Percentiles rank a stretch among this genome's conserved stretches.
These are phyloP conservation scores for Amniculicola lignicola DNA, from an alignment of 495 filamentous ascomycete genomes.

Conservation along the genomic window DNA sequence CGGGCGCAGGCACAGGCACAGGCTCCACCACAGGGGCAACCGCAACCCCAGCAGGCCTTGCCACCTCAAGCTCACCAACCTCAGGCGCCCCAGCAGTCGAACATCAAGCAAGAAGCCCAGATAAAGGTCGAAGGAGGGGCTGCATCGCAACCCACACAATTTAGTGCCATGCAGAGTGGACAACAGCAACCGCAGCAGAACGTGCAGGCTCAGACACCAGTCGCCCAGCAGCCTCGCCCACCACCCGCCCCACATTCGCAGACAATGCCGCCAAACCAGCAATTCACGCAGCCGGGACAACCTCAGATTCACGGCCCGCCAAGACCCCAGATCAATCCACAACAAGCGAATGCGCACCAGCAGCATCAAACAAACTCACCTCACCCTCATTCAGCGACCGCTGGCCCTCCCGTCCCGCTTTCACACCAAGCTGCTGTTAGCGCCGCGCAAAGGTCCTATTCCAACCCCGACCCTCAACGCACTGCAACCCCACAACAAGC, in stretches of 20 bases:
- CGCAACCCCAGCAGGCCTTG: neutral
- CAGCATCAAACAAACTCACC: conserved; percentile 42
- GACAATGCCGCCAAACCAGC: conserved; percentile 10
- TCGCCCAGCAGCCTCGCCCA: conserved; percentile 9
- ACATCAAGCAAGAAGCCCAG: neutral
- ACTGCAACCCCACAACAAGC: conserved; percentile 32
- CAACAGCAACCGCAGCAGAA: conserved; percentile 1
- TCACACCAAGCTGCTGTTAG: conserved; percentile 62
- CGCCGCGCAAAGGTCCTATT: conserved; percentile 58
- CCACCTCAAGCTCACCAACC: conserved; percentile 7
- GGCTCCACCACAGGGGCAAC: conserved; percentile 8
- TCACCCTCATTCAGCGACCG: conserved; percentile 35
- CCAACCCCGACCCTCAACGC: conserved; percentile 39
- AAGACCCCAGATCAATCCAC: conserved; percentile 34
- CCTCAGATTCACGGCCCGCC: conserved; percentile 23
- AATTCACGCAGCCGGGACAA: conserved; percentile 16
- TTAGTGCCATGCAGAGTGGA: too few relatives aligned
- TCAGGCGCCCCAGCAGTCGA: conserved; percentile 4
- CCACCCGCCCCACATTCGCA: conserved; percentile 21
- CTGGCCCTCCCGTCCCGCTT: conserved; percentile 55
- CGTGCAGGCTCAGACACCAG: neutral
- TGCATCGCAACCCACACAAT: neutral
- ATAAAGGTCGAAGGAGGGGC: neutral
- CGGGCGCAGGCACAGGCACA: conserved; percentile 25
- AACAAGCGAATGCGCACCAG: conserved; percentile 27